Conservation (phyloP, 179 eudicot species). For the Silene noctiflora region DNA sequence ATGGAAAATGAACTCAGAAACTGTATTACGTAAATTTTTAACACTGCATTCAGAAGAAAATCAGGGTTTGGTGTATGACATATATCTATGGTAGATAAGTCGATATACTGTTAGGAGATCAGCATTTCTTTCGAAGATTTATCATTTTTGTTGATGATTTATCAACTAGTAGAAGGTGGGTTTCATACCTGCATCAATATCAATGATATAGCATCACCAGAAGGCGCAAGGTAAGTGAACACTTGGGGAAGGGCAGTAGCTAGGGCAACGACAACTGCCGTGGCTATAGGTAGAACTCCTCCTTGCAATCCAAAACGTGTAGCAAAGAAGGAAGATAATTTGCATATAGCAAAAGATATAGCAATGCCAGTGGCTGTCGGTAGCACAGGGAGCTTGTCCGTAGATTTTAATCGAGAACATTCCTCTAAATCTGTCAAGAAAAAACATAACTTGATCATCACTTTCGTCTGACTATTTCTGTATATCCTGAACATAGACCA, state of each 20-base stretch:
- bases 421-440: constrained; percentile 34
- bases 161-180: constrained; percentile 3
- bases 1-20: neutral
- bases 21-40: neutral
- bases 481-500: neutral
- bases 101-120: neutral
- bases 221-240: constrained; percentile 57
- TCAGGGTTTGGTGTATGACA: neutral
- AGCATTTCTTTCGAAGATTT: too few species aligned
- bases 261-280: constrained; percentile 53
- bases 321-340: constrained; percentile 34
- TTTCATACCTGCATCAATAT: constrained; percentile 57
- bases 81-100: neutral
- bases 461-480: neutral
- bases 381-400: constrained; percentile 34
- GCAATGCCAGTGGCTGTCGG: constrained; percentile 55
- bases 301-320: constrained; percentile 42
- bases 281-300: constrained; percentile 52
- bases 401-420: constrained; percentile 22
- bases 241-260: constrained; percentile 53
- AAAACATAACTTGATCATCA: neutral
- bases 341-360: constrained; percentile 63
- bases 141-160: too few species aligned
- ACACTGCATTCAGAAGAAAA: neutral
- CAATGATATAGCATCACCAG: constrained; percentile 55